Percentiles rank a stretch among this genome's conserved stretches.
Conservation (phyloP, 1,284 basidiomycete genomes). For the Trichosporon ovoides region DNA sequence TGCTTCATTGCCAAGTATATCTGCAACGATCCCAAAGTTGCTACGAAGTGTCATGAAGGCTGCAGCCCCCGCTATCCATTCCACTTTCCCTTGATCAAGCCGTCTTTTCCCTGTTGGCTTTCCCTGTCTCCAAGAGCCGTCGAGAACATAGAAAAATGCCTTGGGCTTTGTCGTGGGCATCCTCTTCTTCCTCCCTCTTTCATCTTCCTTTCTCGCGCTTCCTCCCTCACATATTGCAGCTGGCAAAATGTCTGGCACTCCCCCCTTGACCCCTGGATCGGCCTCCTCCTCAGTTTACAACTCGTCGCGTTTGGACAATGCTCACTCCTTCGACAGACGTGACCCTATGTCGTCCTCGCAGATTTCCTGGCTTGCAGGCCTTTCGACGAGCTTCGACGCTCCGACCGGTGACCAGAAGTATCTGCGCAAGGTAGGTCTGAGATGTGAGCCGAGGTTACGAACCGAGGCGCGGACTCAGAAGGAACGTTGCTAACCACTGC, state of each 20-base stretch:
- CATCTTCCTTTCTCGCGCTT: too few species aligned
- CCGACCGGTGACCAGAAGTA: constrained; percentile 68
- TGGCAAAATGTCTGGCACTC: background rate
- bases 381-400: constrained; percentile 67
- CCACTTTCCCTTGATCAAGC: too few species aligned
- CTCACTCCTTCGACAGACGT: constrained; percentile 7
- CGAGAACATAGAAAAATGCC: too few species aligned
- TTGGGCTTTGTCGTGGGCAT: too few species aligned
- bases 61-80: too few species aligned
- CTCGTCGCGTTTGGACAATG: constrained; percentile 2
- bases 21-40: too few species aligned
- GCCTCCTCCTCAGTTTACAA: constrained; percentile 9
- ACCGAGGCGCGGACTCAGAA: too few species aligned
- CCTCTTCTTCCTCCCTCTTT: too few species aligned
- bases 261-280: background rate
- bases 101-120: background rate
- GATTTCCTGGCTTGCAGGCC: constrained; percentile 81
- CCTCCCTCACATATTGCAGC: background rate
- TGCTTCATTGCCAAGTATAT: too few species aligned
- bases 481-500: constrained; percentile 3
- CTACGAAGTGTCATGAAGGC: too few species aligned
- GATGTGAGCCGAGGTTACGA: too few species aligned
- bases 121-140: background rate
- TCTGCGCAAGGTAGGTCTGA: constrained; percentile 70
- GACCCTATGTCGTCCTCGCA: constrained; percentile 49